Evolutionary conservation across 2,329 filamentous ascomycete species (phyloP).

Genomic region (Cercospora sp.): DNA sequence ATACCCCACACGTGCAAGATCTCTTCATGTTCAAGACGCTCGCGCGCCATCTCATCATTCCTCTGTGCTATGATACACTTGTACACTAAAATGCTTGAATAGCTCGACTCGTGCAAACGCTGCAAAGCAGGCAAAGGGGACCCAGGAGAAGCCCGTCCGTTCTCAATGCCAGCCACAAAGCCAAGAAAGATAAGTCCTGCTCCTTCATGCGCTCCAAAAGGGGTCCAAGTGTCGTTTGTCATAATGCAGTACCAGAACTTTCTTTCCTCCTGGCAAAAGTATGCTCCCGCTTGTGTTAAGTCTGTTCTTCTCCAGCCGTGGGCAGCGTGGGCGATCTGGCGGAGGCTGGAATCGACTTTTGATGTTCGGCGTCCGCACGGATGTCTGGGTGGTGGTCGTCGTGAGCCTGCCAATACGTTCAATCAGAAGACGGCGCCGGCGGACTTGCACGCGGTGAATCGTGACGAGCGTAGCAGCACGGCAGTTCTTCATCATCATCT

Average conservation of each 20-base stretch:
- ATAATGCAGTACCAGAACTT: neutral
- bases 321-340: neutral
- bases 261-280: neutral
- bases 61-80: constrained; percentile 15
- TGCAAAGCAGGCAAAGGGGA: neutral
- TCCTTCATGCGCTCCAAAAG: neutral
- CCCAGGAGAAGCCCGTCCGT: neutral
- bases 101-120: neutral
- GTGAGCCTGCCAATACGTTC: neutral
- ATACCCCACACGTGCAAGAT: neutral
- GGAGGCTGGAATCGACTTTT: neutral
- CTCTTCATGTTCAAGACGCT: constrained; percentile 1
- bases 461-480: neutral
- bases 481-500: neutral
- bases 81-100: constrained; percentile 8
- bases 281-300: neutral
- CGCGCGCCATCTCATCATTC: constrained; percentile 12
- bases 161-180: neutral
- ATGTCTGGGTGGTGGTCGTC: neutral
- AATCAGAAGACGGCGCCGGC: neutral
- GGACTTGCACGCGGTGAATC: neutral
- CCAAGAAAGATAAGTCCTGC: neutral
- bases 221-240: neutral
- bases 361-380: neutral
- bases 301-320: neutral